A percentile compares a stretch with the other conserved stretches of the same genome.
phyloP scores from a whole-genome alignment of 2,329 filamentous ascomycete genomes.

The Sodiomyces alkalinus region DNA sequence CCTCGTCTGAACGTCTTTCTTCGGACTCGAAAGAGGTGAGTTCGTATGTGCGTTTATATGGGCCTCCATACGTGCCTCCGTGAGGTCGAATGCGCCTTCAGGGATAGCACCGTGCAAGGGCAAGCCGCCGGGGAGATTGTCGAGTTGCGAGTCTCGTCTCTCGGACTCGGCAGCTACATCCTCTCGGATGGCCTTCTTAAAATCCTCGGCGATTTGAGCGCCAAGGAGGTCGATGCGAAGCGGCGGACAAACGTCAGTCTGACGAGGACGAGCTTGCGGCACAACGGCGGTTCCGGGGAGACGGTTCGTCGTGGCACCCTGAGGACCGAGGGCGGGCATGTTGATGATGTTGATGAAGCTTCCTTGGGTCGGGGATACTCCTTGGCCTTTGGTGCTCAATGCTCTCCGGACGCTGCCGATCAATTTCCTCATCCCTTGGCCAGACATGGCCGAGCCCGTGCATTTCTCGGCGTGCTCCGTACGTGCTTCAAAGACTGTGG shows the following conservation, averaged over 20 bases:
- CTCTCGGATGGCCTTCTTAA: conserved; percentile 59
- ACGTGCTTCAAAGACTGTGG: conserved; percentile 32
- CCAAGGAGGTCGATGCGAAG: conserved; percentile 69
- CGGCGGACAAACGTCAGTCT: conserved; percentile 30
- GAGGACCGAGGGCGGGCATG: conserved; percentile 32
- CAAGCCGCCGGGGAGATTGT: conserved; percentile 1
- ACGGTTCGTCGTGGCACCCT: conserved; percentile 39
- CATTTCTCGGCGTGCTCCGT: conserved; percentile 22
- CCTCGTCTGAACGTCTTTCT: conserved; percentile 17
- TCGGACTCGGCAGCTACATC: conserved; percentile 32
- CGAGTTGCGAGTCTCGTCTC: conserved; percentile 2
- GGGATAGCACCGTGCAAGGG: conserved; percentile 6
- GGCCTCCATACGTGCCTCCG: conserved; percentile 27
- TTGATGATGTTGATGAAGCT: conserved; percentile 33
- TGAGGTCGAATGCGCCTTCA: conserved; percentile 22
- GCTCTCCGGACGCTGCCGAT: conserved; percentile 76
- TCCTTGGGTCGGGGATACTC: conserved; percentile 26
- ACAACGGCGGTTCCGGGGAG: conserved; percentile 45
- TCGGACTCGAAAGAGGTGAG: conserved; percentile 11
- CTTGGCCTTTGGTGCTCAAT: conserved; percentile 45
- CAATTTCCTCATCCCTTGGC: conserved; percentile 70
- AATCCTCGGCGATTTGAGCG: conserved; percentile 64
- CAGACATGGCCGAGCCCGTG: conserved; percentile 41
- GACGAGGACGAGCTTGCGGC: conserved; percentile 33
- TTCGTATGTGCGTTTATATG: too few species aligned